Conservation (phyloP, 2,329 filamentous ascomycete genomes). For the Beauveria brongniartii region DNA sequence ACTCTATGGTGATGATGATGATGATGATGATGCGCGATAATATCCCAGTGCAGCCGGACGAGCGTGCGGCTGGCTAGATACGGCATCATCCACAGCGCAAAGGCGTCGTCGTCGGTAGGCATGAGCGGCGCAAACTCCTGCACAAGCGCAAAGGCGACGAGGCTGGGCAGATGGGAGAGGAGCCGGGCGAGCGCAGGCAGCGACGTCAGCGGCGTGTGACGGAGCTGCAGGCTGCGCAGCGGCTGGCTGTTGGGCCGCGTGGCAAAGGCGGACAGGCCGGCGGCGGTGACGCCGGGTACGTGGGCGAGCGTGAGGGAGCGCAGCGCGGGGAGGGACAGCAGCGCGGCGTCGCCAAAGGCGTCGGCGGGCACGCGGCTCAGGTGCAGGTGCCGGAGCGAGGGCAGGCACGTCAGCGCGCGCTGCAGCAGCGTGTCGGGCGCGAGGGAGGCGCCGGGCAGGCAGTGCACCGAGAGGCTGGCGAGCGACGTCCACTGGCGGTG, state of each 20-base stretch:
- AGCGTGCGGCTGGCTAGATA: slow-evolving; percentile 51
- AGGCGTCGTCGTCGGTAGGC: slow-evolving; percentile 40
- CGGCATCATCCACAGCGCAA: slow-evolving; percentile 52
- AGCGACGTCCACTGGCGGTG: slow-evolving; percentile 50
- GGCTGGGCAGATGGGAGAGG: slow-evolving; percentile 43
- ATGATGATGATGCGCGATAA: slow-evolving; percentile 37
- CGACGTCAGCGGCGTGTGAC: slow-evolving; percentile 48
- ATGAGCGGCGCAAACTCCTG: slow-evolving; percentile 48
- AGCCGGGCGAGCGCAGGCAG: slow-evolving; percentile 51
- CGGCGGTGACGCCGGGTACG: slow-evolving; percentile 46
- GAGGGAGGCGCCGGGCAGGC: slow-evolving; percentile 45
- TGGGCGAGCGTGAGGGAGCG: slow-evolving; percentile 47
- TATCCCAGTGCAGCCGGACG: slow-evolving; percentile 54
- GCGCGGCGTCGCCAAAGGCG: slow-evolving; percentile 49
- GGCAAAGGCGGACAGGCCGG: slow-evolving; percentile 49
- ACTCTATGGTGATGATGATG: too few relatives aligned
- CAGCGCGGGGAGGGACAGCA: slow-evolving; percentile 47
- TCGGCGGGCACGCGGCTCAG: slow-evolving; percentile 47
- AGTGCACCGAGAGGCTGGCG: slow-evolving; percentile 50
- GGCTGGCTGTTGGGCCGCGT: slow-evolving; percentile 37
- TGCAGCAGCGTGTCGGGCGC: slow-evolving; percentile 45
- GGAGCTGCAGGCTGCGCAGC: slow-evolving; percentile 43
- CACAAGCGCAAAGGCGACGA: slow-evolving; percentile 45
- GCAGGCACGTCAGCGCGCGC: slow-evolving; percentile 41
- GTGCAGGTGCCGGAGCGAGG: slow-evolving; percentile 49